These are phyloP conservation scores for Cercospora beticola DNA, from an alignment of 2,329 filamentous ascomycete genomes.

Conservation along the genomic window DNA sequence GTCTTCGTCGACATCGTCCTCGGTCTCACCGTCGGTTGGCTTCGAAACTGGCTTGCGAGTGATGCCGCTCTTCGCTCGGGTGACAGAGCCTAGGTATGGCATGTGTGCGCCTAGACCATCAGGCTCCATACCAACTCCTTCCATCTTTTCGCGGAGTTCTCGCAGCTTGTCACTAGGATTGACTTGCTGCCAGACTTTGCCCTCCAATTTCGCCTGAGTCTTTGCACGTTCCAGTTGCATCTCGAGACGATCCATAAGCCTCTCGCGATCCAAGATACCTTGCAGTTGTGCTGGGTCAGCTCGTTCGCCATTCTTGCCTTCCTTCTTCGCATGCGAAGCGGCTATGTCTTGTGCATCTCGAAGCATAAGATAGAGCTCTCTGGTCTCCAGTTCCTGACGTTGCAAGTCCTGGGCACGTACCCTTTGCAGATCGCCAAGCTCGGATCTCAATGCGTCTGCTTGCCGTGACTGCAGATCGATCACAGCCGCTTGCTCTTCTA, in stretches of 20 bases:
- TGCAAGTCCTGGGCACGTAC: conserved; percentile 87
- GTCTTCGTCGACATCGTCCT: conserved; percentile 39
- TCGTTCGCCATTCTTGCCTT: conserved; percentile 53
- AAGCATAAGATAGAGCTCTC: conserved; percentile 97
- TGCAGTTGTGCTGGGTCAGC: conserved; percentile 76
- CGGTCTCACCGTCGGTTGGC: conserved; percentile 22
- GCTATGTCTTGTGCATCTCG: conserved; percentile 95
- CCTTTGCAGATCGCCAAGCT: conserved; percentile 82
- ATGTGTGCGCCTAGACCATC: conserved; percentile 55
- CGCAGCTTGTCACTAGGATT: conserved; percentile 89
- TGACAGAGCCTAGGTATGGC: conserved; percentile 60
- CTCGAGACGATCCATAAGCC: conserved; percentile 88
- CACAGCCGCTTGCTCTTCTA: conserved; percentile 88
- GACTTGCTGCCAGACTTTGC: conserved; percentile 79
- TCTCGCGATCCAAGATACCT: conserved; percentile 89
- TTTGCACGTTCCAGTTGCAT: conserved; percentile 96
- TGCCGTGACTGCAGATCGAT: conserved; percentile 87
- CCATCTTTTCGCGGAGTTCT: conserved; percentile 93
- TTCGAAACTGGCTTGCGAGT: conserved; percentile 36
- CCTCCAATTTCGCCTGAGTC: conserved; percentile 95
- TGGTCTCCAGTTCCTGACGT: conserved; percentile 90
- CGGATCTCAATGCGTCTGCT: conserved; percentile 82
- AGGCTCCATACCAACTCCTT: conserved; percentile 53
- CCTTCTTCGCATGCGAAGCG: conserved; percentile 74
- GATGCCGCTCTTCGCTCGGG: conserved; percentile 43